Percentiles rank a stretch among this genome's conserved stretches.
Conservation (phyloP, 768 basidiomycete genomes). For the Tremella yokohamensis region DNA sequence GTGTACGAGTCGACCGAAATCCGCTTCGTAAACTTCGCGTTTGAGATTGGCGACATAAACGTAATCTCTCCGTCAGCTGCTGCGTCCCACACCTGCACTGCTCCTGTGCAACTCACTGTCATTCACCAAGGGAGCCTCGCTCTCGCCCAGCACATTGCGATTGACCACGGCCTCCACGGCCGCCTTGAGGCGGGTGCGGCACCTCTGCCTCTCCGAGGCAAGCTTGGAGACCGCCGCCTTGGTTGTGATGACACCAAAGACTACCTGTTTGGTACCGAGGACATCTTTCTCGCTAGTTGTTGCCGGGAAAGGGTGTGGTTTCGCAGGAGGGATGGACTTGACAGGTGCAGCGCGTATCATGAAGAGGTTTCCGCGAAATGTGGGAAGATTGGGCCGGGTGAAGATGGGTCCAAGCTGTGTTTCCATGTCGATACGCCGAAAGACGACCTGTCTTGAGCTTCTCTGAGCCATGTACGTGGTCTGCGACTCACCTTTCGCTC, state of each 20-base stretch:
- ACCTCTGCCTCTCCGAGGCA: conserved; percentile 23
- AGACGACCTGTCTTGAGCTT: too few species aligned
- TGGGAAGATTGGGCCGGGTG: too few species aligned
- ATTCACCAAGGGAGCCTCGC: not conserved
- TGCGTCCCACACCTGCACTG: not conserved
- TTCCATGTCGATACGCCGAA: too few species aligned
- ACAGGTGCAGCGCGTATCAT: too few species aligned
- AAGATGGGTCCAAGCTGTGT: too few species aligned
- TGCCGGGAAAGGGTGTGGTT: too few species aligned
- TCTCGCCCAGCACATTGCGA: not conserved
- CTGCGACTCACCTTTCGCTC: too few species aligned
- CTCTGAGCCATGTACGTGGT: too few species aligned
- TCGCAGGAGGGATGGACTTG: too few species aligned
- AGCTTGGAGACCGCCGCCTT: conserved; percentile 25
- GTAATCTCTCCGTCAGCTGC: not conserved
- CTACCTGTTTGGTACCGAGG: not conserved
- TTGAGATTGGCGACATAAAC: conserved; percentile 6
- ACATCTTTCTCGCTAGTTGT: too few species aligned
- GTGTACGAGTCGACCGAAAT: conserved; percentile 3
- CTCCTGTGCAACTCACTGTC: not conserved
- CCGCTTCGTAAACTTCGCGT: conserved; percentile 11
- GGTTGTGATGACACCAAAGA: conserved; percentile 18
- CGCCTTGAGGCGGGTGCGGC: conserved; percentile 14
- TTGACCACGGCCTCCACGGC: conserved; percentile 18
- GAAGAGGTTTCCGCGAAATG: too few species aligned